Conservation (phyloP, 306 rosid genomes). For the Castanospermum australe region DNA sequence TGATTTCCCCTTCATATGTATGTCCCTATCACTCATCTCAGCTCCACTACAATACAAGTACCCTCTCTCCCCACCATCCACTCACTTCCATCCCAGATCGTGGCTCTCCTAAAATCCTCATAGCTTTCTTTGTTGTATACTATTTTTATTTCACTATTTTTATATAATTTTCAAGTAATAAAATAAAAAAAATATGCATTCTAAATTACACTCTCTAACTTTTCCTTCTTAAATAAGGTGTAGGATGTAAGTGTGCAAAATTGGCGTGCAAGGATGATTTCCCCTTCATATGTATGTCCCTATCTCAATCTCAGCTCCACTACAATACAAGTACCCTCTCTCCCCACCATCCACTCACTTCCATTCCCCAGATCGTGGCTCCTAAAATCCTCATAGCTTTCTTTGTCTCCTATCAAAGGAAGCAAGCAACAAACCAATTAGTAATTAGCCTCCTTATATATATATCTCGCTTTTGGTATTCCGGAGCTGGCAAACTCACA, state of each 20-base stretch:
- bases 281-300: not conserved
- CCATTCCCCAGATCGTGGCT: too few relatives aligned
- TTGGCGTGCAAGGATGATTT: too few relatives aligned
- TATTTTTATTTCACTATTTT: too few relatives aligned
- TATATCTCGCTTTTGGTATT: not conserved
- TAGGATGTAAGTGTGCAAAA: too few relatives aligned
- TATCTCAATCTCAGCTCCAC: not conserved
- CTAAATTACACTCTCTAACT: too few relatives aligned
- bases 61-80: not conserved
- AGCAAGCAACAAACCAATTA: not conserved
- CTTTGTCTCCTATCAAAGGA: not conserved
- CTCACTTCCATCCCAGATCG: not conserved
- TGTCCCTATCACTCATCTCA: not conserved
- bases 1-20: too few relatives aligned
- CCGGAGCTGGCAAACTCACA: conserved; percentile 41
- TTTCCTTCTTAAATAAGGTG: too few relatives aligned
- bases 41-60: not conserved
- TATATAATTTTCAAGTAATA: too few relatives aligned
- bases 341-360: not conserved
- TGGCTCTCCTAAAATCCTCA: not conserved
- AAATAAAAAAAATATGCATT: too few relatives aligned
- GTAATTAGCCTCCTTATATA: not conserved
- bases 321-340: not conserved
- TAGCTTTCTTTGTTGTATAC: not conserved
- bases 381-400: not conserved